These are phyloP conservation scores for Phytophthora pisi DNA, from an alignment of 352 stramenopile species.

Conservation along the genomic window DNA sequence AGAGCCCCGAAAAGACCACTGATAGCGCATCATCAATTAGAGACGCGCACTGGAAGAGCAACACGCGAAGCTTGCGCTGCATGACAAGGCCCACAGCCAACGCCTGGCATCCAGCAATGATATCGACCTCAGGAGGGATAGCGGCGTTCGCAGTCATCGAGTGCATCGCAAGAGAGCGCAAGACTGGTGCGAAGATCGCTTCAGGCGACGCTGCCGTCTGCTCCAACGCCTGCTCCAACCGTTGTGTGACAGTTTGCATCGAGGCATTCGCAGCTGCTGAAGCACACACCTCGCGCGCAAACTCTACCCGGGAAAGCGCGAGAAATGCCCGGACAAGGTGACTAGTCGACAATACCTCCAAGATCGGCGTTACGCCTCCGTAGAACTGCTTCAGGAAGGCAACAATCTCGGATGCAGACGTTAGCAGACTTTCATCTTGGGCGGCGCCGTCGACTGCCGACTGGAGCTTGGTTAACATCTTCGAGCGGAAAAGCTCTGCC, in stretches of 20 bases:
- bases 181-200: constrained; percentile 39
- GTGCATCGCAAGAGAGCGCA: constrained; percentile 29
- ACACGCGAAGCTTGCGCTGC: constrained; percentile 55
- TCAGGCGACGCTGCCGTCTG: constrained; percentile 25
- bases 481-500: constrained; percentile 30
- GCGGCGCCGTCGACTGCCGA: neutral
- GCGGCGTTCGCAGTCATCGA: constrained; percentile 6
- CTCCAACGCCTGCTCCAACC: constrained; percentile 49
- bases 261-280: constrained; percentile 33
- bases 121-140: constrained; percentile 39
- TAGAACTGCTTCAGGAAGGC: constrained; percentile 43
- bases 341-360: constrained; percentile 19
- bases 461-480: constrained; percentile 13
- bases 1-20: constrained; percentile 55
- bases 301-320: constrained; percentile 50
- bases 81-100: constrained; percentile 52
- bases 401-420: constrained; percentile 19
- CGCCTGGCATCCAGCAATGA: constrained; percentile 44
- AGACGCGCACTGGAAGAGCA: constrained; percentile 46
- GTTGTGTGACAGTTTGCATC: constrained; percentile 53
- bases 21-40: constrained; percentile 51
- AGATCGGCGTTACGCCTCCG: constrained; percentile 21
- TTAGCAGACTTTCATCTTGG: constrained; percentile 12
- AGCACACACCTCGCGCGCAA: constrained; percentile 49
- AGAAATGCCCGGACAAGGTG: constrained; percentile 33